Evolutionary conservation across 2,329 filamentous ascomycete genomes (phyloP).

Genomic region (Ophiosphaerella korrae): DNA sequence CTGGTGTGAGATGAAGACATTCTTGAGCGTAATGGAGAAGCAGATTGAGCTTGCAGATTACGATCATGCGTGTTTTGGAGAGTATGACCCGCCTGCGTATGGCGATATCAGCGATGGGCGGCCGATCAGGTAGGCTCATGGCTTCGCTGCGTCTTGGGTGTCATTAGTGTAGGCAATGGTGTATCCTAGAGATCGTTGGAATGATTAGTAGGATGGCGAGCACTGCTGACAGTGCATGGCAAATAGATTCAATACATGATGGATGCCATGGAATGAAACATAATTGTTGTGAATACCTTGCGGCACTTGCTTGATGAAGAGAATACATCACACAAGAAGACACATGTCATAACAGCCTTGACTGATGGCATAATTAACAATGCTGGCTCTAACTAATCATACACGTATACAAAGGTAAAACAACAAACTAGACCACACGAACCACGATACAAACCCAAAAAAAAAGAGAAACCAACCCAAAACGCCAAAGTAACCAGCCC

Average conservation of each 20-base stretch:
- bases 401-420: too few species aligned
- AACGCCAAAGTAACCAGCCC: background rate
- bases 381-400: too few species aligned
- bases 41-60: conserved; percentile 65
- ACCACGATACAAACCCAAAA: background rate
- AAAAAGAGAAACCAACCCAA: background rate
- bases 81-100: conserved; percentile 57
- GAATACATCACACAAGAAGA: too few species aligned
- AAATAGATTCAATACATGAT: too few species aligned
- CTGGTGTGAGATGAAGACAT: conserved; percentile 76
- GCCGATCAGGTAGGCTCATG: conserved; percentile 32
- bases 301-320: too few species aligned
- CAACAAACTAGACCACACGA: too few species aligned
- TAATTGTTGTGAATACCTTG: too few species aligned
- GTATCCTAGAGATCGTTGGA: background rate
- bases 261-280: too few species aligned
- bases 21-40: conserved; percentile 65
- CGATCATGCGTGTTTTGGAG: conserved; percentile 68
- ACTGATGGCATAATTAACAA: too few species aligned
- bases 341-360: too few species aligned
- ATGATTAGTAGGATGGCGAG: background rate
- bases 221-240: too few species aligned
- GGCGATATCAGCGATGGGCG: conserved; percentile 58
- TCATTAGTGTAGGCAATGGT: background rate
- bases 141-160: background rate